These are phyloP conservation scores for Actinomortierella ambigua DNA, from an alignment of 371 early-diverging fungal genomes.

Conservation along the genomic window DNA sequence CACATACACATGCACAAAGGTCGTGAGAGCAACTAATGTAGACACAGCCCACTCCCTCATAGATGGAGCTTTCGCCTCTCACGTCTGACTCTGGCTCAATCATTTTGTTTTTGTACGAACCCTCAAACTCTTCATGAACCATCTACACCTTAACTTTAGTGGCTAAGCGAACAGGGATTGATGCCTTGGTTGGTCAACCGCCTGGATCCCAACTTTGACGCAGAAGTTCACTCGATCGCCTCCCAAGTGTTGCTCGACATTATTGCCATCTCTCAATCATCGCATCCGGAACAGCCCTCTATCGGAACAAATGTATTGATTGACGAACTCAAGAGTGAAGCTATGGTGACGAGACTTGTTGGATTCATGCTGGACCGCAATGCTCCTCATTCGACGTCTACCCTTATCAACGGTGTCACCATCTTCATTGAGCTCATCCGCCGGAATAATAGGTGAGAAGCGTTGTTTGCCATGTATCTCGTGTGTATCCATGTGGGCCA, in stretches of 20 bases:
- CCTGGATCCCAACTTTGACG: constrained; percentile 79
- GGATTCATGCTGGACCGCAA: constrained; percentile 85
- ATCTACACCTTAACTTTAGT: constrained; percentile 49
- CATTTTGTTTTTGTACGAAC: constrained; percentile 3
- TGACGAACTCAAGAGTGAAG: constrained; percentile 80
- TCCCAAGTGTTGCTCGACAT: constrained; percentile 92
- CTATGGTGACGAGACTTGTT: constrained; percentile 71
- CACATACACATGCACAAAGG: too few species aligned
- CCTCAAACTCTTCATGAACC: background rate
- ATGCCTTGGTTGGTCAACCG: constrained; percentile 75
- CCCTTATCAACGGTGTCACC: constrained; percentile 88
- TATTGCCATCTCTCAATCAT: constrained; percentile 85
- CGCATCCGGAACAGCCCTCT: constrained; percentile 68
- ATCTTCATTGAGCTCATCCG: constrained; percentile 96
- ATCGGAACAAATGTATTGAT: constrained; percentile 76
- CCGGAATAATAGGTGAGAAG: constrained; percentile 76
- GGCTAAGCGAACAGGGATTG: constrained; percentile 85
- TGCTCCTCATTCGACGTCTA: constrained; percentile 80
- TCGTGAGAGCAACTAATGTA: too few species aligned
- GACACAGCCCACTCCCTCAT: too few species aligned
- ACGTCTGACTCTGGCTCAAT: background rate
- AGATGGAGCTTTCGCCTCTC: background rate
- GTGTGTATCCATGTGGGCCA: constrained; percentile 8
- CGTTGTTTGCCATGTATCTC: background rate
- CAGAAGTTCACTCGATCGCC: constrained; percentile 83